These are phyloP conservation scores for Knoxia roxburghii DNA, from an alignment of 257 asterid genomes.

Conservation along the genomic window DNA sequence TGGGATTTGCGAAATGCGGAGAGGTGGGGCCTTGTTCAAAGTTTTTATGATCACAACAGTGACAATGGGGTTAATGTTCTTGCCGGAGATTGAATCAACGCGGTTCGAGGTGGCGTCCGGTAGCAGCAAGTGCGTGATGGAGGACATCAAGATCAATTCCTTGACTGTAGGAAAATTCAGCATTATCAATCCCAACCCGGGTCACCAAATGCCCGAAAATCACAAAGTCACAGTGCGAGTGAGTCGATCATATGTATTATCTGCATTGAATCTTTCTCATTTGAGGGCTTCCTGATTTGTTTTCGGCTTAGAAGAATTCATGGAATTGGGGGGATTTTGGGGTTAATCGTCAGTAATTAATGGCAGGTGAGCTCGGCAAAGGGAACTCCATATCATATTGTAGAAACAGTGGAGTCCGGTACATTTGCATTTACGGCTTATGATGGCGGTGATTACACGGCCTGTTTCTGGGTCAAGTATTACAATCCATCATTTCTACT, in stretches of 20 bases:
- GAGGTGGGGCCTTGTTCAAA: background rate
- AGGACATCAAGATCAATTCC: conserved; percentile 21
- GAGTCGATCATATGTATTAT: background rate
- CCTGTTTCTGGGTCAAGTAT: background rate
- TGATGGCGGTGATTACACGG: conserved; percentile 6
- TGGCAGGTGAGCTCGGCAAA: background rate
- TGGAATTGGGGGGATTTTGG: no score
- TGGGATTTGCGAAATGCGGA: no score
- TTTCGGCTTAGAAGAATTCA: no score
- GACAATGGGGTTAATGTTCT: background rate
- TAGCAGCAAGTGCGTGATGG: conserved; percentile 25
- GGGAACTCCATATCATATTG: background rate
- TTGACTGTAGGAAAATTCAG: conserved; percentile 28
- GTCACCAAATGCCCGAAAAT: conserved; percentile 16
- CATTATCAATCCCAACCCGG: conserved; percentile 22
- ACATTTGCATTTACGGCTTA: conserved; percentile 4
- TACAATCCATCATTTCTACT: background rate
- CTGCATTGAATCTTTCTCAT: no score
- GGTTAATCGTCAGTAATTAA: no score
- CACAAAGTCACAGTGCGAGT: conserved; percentile 26
- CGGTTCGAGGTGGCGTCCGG: conserved; percentile 25
- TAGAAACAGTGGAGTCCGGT: background rate
- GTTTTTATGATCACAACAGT: background rate
- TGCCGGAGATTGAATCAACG: conserved; percentile 13
- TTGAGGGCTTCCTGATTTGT: no score